These are phyloP conservation scores for Plenodomus tracheiphilus DNA, from an alignment of 2,329 filamentous ascomycete genomes.

Conservation along the genomic window DNA sequence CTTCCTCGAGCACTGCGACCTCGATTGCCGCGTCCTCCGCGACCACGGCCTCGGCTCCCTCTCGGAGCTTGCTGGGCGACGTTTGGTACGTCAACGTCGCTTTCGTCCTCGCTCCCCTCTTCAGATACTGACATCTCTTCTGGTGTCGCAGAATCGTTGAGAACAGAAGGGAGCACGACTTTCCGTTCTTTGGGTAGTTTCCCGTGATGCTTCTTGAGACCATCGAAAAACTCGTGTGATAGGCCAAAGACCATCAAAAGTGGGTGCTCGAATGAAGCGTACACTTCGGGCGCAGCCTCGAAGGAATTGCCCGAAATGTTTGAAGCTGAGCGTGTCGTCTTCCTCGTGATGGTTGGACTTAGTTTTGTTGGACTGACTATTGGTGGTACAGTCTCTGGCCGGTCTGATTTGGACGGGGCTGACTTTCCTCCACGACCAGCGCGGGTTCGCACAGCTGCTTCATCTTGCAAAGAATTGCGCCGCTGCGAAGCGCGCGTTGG, in stretches of 20 bases:
- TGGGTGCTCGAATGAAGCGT: slow-evolving; percentile 37
- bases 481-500: slow-evolving; percentile 35
- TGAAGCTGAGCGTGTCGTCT: slow-evolving; percentile 42
- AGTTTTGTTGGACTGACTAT: slow-evolving; percentile 28
- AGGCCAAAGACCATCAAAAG: slow-evolving; percentile 42
- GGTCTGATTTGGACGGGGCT: slow-evolving; percentile 33
- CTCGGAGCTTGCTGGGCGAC: slow-evolving; percentile 23
- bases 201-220: slow-evolving; percentile 33
- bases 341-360: slow-evolving; percentile 34
- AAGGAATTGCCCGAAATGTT: slow-evolving; percentile 39
- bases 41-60: slow-evolving; percentile 30
- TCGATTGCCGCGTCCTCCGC: slow-evolving; percentile 35
- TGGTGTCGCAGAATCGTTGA: slow-evolving; percentile 16
- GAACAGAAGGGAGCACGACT: slow-evolving; percentile 13
- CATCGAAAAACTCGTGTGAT: slow-evolving; percentile 36
- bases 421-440: slow-evolving; percentile 37
- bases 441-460: slow-evolving; percentile 38
- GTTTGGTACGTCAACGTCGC: slow-evolving; percentile 24
- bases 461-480: slow-evolving; percentile 37
- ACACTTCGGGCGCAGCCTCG: slow-evolving; percentile 31
- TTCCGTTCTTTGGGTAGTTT: slow-evolving; percentile 32
- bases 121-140: slow-evolving; percentile 24
- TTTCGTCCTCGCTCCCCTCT: slow-evolving; percentile 27
- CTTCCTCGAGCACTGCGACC: slow-evolving; percentile 33
- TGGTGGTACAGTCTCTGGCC: slow-evolving; percentile 27